Evolutionary conservation across 257 asterid genomes (phyloP), one percentile per base, ranked within the genome.

Genomic region (Primulina eburnea): DNA sequence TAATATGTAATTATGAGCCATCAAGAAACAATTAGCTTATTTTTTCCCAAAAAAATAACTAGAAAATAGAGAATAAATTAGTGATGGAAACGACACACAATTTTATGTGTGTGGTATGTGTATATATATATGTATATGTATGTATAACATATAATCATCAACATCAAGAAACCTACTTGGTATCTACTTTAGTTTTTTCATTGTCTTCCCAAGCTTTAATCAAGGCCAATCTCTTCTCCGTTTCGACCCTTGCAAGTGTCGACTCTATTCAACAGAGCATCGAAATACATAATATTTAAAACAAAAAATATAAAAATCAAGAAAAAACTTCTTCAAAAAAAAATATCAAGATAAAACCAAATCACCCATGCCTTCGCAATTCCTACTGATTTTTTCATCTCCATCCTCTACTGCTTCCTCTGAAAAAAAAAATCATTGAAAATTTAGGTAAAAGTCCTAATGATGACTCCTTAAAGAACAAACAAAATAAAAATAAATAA

Each of bases 121-220:
- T 28, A 2, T 28, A 28, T 28, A 28, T 32, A 32, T 32, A 32
- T 32, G 4, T 32, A 5, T 32, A 32, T 32, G 34, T 32, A 32
- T 4, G 34, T 32, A 32, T 32, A 32, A 32, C 34, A 4, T 24
- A 24, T 0, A 24, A 14, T 5, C 18, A 14, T 5, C 29, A 57
- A 21, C 9, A 16, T 17, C 18, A 21, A 37, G 55, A 70, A 72
- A 40, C n/a, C 0, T 71, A 87, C 94, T 81, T 87, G 75, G 82
- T 87, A 32, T 82, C 85, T 32, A 83, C 81, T 78, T 83, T 83
- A 0, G 86, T 8, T 79, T 87, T 87, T 69, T 85, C 88, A 74
- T 79, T 83, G 5, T 87, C 94, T 83, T 87, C 94, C 94, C 94
- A 87, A 33, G 94, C 94, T 77, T 82, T 85, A 75, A 87, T 77